Base-by-base conservation (phyloP, 805 yeast genomes). In the Vanderwaltozyma tropicalis region DNA sequence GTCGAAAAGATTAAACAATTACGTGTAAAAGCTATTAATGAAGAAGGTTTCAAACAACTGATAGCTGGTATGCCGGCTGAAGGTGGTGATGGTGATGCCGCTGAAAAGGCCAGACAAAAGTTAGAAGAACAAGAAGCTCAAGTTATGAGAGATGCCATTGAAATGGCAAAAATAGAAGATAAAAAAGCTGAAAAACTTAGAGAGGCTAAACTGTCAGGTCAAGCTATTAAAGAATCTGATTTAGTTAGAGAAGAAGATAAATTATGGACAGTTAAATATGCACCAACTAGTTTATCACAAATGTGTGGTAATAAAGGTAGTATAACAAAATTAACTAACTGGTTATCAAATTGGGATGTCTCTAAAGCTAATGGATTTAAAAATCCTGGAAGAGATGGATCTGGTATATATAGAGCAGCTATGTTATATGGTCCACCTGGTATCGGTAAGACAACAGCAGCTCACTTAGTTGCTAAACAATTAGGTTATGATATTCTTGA, bases 221-320 rank as follows among this genome's bases (percentile, higher is more conserved):
- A 38, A 16, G 39, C 43, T 24, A 41, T 43, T 28, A 49, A 42
- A 14, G 42, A 38, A 12, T 48, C 46, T 4, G 52, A 47, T 24
- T 30, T 37, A 24, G 38, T 49, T 19, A 44, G 52, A 37, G 61
- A 52, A 18, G 66, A 68, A 35, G 84, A 78, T 38, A 80, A 79
- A 49, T 63, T 92, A 40, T 92, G 98, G 98, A 92, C 99, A 0
- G 80, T 76, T 4, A 86, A 78, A 56, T 85, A 92, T 59, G 97
- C 97, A 0, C 99, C 99, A 9, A 71, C 75, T 1, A 68, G 68
- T 27, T 42, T 81, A 32, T 65, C 67, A 28, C 96, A 89, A 46
- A 74, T 92, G 19, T 88, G 96, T 62, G 99, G 99, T 43, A 88
- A 88, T 57, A 86, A 84, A 57, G 75, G 83, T 3, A 74, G 75